Base-by-base conservation (phyloP, 2,329 filamentous ascomycete genomes). In the Penicillium sp. region DNA sequence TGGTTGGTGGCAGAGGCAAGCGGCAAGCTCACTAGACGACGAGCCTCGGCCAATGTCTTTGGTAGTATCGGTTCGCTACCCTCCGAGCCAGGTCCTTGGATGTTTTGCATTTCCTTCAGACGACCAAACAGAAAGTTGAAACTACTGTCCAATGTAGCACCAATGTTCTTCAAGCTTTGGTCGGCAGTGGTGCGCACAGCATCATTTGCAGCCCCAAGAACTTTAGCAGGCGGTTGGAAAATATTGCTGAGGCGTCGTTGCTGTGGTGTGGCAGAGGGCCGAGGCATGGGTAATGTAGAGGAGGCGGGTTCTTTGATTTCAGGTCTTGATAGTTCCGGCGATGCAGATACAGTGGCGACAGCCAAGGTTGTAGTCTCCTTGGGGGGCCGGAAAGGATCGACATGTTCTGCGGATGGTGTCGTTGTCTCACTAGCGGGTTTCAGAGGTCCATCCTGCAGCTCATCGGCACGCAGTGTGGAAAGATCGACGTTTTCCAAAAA, bases 401-500 rank as follows among this genome's bases (percentile, higher is more conserved):
- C 21, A 49, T 64, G 65, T 46, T 74, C 71, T 41, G 62, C 47
- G 31, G 62, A 54, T 19, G 67, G 60, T 17, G 67, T 68, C 27
- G 67, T 61, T 23, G 62, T 59, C 29, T 63, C 65, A 54, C 57
- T 80, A 10, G 81, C 65, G 61, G 78, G 63, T 72, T 89, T 92
- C 19, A 80, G 75, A 10, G 88, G 88, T 0, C 89, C 86, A 43
- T 88, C 86, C 17, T 85, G 87, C 19, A 81, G 77, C 72, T 96
- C 92, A 63, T 96, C 90, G 6, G 88, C 88, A 52, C 92, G 86
- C 7, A 99, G 80, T 27, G 90, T 96, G 7, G 93, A 90, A 25
- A 99, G 82, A 72, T 99, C 94, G 29, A 99, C 94, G 0, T 93
- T 97, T 69, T 97, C 90, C 15, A 99, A 80, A 69, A 99, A 99